phyloP scores from a whole-genome alignment of 352 stramenopile genomes.

The Globisporangium ultimum region DNA sequence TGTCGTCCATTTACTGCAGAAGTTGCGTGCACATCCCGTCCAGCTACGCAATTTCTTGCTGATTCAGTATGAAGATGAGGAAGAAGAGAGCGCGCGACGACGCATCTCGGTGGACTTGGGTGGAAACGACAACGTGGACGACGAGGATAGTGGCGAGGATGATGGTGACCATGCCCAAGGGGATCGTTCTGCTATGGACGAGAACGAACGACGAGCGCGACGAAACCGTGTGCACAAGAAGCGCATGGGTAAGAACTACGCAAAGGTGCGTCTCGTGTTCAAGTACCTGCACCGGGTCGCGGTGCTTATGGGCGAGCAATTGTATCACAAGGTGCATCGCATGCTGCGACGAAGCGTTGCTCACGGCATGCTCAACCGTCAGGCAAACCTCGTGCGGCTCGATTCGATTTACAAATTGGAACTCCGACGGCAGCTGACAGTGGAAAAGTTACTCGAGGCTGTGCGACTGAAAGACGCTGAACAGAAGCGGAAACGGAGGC shows the following conservation, averaged over 20 bases:
- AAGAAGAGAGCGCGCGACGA: conserved; percentile 7
- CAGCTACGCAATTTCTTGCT: conserved; percentile 33
- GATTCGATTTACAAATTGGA: conserved; percentile 63
- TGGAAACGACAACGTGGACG: conserved; percentile 2
- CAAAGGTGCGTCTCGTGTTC: conserved; percentile 28
- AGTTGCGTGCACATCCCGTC: conserved; percentile 30
- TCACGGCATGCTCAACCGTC: conserved; percentile 34
- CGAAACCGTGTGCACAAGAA: conserved; percentile 7
- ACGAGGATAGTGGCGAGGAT: conserved; percentile 6
- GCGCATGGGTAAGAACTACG: conserved; percentile 9
- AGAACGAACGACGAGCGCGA: not conserved
- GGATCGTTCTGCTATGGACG: not conserved
- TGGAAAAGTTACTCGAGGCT: conserved; percentile 35
- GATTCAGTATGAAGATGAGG: conserved; percentile 21
- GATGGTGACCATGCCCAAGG: not conserved
- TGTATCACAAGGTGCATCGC: conserved; percentile 35
- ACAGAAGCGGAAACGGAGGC: conserved; percentile 5
- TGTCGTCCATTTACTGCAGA: conserved; percentile 38
- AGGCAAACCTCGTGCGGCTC: conserved; percentile 45
- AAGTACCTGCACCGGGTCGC: conserved; percentile 30
- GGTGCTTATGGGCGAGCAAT: conserved; percentile 34
- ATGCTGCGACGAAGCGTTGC: conserved; percentile 44
- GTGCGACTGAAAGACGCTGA: conserved; percentile 22
- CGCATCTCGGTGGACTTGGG: conserved; percentile 13
- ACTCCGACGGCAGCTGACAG: conserved; percentile 49